Base-by-base conservation (phyloP, 306 rosid species). In the Trichosanthes truncata region DNA sequence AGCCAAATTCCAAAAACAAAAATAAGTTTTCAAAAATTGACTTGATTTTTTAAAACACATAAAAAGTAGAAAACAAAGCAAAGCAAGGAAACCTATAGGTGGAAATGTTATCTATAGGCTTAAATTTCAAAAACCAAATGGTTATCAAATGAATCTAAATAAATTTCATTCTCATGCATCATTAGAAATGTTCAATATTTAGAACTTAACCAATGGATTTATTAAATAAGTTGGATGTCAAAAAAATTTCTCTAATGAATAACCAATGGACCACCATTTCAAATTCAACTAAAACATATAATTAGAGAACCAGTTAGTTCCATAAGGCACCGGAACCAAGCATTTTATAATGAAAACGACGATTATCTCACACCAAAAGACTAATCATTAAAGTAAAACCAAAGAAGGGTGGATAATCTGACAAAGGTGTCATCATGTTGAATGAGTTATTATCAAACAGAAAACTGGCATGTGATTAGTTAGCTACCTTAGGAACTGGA, bases 401-500 rank as follows among this genome's bases (percentile, higher is more conserved):
- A 45, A 25, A 46, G 33, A 72, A 46, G 13, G 12, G 31, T 33
- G 26, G 38, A 14, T 45, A 25, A 45, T 45, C 15, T 31, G 43
- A 31, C n/a, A 29, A 33, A 4, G 11, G 12, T 31, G 8, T 60
- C 71, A 15, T 31, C 23, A 63, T 31, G n/a, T 31, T 31, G 6
- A n/a, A 60, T 17, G 20, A 33, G 20, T 17, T 6, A 5, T 26
- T 26, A 45, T 23, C n/a, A 43, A 41, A 11, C 26, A 73, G 25
- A 46, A 48, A 73, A 46, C 23, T 6, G 76, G 55, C 13, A 73
- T 46, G 14, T 69, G n/a, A 29, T 46, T 14, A 82, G 75, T 82
- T 82, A 65, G 33, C 76, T 69, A 92, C 98, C 98, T 91, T 91
- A 21, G 98, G 97, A 82, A 95, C 90, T 26, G 91, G 93, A n/a